These are phyloP conservation scores for Neurospora sp. DNA, from an alignment of 495 filamentous ascomycete genomes.

Conservation along the genomic window DNA sequence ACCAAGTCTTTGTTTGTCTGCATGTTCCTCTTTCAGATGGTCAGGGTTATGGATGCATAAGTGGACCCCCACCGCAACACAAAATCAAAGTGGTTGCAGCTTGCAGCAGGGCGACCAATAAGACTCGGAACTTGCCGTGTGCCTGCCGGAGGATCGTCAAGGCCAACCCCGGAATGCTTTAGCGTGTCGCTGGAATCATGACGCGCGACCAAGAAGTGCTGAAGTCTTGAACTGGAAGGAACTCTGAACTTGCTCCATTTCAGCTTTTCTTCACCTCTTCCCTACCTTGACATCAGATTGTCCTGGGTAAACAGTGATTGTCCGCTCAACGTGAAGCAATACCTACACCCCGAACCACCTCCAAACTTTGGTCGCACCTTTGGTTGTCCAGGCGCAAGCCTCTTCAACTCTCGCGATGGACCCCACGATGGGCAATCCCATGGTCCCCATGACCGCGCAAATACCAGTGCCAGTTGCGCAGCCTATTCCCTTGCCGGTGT, in stretches of 20 bases:
- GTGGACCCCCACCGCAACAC: neutral
- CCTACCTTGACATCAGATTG: neutral
- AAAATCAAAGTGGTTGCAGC: neutral
- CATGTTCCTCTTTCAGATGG: neutral
- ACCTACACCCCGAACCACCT: neutral
- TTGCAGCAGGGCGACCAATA: neutral
- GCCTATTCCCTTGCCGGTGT: neutral
- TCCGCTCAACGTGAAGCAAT: neutral
- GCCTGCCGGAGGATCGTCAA: neutral
- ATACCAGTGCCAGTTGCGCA: constrained; percentile 6
- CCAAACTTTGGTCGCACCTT: neutral
- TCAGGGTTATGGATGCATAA: too few relatives aligned
- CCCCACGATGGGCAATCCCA: neutral
- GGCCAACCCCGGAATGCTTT: neutral
- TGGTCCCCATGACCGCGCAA: neutral
- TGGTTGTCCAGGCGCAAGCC: neutral
- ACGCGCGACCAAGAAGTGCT: neutral
- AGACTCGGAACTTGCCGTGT: neutral
- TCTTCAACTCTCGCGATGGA: neutral
- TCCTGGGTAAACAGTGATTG: neutral
- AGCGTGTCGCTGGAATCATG: neutral
- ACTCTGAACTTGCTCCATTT: neutral
- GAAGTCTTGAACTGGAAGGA: neutral
- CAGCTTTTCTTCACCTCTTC: neutral
- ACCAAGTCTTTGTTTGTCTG: neutral